Evolutionary conservation across 352 stramenopile genomes (phyloP), one percentile per base, ranked within the genome.

Genomic region (Pythium aphanidermatum): DNA sequence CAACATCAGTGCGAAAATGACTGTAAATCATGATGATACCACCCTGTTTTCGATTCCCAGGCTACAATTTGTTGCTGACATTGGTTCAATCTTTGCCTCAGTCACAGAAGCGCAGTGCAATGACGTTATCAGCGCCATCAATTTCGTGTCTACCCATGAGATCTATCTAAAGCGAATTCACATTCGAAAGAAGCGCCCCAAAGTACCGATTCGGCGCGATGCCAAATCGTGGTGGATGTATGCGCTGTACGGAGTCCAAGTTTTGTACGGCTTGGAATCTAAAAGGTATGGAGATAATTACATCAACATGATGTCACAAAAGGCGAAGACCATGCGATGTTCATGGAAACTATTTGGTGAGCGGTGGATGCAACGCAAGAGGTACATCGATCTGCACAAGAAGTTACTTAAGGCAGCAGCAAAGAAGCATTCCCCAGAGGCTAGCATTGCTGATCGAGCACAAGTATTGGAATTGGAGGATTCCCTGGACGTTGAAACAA

Each of bases 141-240:
- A 89, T 46, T 93, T 78, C 31, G 51, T 93, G n/a, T 83, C 74
- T 9, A 75, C 68, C 0, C 79, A 93, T 40, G 81, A 93, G 29
- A 67, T 78, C 52, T 91, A 88, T 54, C 63, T 94, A 21, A 92
- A 92, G 51, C 70, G 75, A 4, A 74, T 91, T 39, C 79, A 91
- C 40, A 89, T 75, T 29, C 68, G 77, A 17, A 70, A 72, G 37
- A 75, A 84, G 27, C 66, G 82, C 8, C 79, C 79, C 14, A 69
- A 43, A 11, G 63, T 74, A 25, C 46, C 74, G 11, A 51, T 88
- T 20, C 63, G 58, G 12, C 61, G 60, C 2, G 68, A 89, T 28
- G 56, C 70, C 3, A 70, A 50, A 23, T 41, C 59, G 37, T 94
- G 82, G 82, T 94, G 82, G 82, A 55, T 81, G 44, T 92, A 94